Base-by-base conservation (phyloP, 1,284 basidiomycete species). In the Ustilago curta region DNA sequence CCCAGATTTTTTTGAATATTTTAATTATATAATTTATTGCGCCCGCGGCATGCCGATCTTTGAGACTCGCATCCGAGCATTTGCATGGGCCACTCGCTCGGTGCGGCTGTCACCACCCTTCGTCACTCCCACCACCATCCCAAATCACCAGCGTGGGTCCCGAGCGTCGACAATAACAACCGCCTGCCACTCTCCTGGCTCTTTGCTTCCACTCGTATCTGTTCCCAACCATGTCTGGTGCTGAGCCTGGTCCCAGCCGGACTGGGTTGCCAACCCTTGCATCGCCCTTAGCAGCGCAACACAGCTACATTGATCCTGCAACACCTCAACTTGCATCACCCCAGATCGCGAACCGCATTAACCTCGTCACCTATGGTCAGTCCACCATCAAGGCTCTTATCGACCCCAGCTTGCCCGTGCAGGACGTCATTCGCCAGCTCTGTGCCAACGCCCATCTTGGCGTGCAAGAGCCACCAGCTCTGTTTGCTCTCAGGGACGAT, bases 401-500 rank as follows among this genome's bases (percentile, higher is more conserved):
- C 43, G 76, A 81, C 44, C 78, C 78, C 8, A 73, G 65, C 45
- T 56, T 81, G 50, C 67, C 68, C 35, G 78, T 82, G 1, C 59
- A 67, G 56, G 81, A 82, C 59, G 76, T 80, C 21, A 78, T 82
- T 19, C 70, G 79, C 11, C 86, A 86, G 60, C 82, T 86, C 14
- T 85, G 83, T 43, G 79, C 81, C 31, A 84, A 85, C 23, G 67
- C 77, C 18, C 85, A 92, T 84, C 87, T 97, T 77, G 91, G 92
- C 81, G 90, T 95, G 51, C 90, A 91, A 69, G 93, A 95, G 58
- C 90, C 92, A 0, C 90, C 93, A 14, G 89, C 90, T 4, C 88
- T 93, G 66, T 95, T 91, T 80, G 93, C 94, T 1, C 86, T 98
- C 62, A 88, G 95, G 76, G 94, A 97, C 81, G 79, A 82, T 25